Percentiles rank a stretch among this genome's conserved stretches.
Evolutionary conservation across 352 stramenopile species (phyloP).

Genomic region (Pythium rishiriense): DNA sequence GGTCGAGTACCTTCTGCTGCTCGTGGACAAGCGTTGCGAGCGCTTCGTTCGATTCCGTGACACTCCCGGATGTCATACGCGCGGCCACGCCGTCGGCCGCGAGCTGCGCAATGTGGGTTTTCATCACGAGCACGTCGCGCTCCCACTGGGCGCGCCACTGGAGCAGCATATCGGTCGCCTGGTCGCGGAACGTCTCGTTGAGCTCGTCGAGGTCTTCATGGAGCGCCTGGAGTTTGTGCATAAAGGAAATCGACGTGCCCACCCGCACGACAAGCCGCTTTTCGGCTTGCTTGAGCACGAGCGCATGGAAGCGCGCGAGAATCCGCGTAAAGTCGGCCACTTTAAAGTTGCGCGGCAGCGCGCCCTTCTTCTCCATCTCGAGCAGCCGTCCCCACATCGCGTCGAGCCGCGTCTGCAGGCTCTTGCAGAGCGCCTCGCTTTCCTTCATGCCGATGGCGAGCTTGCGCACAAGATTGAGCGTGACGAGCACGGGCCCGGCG

Average conservation of each 20-base stretch:
- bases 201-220: conserved; percentile 29
- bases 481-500: conserved; percentile 14
- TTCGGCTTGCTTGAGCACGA: conserved; percentile 22
- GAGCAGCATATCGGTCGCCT: conserved; percentile 4
- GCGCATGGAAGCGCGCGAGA: conserved; percentile 20
- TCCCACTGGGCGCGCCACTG: conserved; percentile 22
- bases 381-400: conserved; percentile 12
- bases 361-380: conserved; percentile 14
- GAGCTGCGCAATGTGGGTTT: conserved; percentile 12
- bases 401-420: conserved; percentile 21
- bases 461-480: conserved; percentile 14
- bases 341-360: conserved; percentile 13
- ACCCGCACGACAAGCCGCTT: conserved; percentile 27
- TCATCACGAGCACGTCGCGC: conserved; percentile 12
- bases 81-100: conserved; percentile 13
- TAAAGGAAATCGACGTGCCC: conserved; percentile 19
- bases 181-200: conserved; percentile 15
- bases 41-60: conserved; percentile 17
- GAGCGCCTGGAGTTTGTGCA: conserved; percentile 11
- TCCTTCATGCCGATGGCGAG: conserved; percentile 21
- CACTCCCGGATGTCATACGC: conserved; percentile 2
- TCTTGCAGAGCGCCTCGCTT: conserved; percentile 20
- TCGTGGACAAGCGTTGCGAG: conserved; percentile 21
- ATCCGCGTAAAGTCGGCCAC: conserved; percentile 27
- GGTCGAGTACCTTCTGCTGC: conserved; percentile 13